Percentiles rank a stretch among this genome's conserved stretches.
phyloP scores from a whole-genome alignment of 176 grass and related monocot genomes.

The Oryza rufipogon region DNA sequence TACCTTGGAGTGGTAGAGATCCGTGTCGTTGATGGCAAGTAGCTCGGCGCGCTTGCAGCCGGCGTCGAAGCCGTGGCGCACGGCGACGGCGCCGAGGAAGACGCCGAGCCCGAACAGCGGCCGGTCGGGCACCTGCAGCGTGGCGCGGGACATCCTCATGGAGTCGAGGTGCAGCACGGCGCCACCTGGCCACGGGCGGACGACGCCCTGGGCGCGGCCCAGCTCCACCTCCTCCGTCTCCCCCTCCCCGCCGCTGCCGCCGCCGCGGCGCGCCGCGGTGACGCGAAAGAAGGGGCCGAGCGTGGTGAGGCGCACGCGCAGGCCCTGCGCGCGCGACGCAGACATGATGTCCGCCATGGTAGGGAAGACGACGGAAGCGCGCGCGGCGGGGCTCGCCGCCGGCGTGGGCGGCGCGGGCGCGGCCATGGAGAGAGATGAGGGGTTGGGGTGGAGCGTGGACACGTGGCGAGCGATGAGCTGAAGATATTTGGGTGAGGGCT shows the following conservation, averaged over 20 bases:
- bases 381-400: conserved; percentile 12
- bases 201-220: conserved; percentile 71
- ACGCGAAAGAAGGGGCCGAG: conserved; percentile 78
- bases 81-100: conserved; percentile 79
- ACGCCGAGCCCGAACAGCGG: conserved; percentile 84
- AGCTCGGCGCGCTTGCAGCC: conserved; percentile 79
- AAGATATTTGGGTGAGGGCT: neutral
- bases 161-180: conserved; percentile 80
- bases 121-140: conserved; percentile 50
- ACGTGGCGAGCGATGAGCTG: conserved; percentile 18
- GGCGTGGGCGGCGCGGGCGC: neutral
- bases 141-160: conserved; percentile 71
- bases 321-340: conserved; percentile 63
- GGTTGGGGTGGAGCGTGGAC: conserved; percentile 14
- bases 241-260: neutral
- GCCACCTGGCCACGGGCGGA: conserved; percentile 66
- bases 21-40: conserved; percentile 90
- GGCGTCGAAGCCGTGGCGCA: conserved; percentile 80
- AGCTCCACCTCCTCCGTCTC: conserved; percentile 42
- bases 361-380: conserved; percentile 39
- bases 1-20: conserved; percentile 83
- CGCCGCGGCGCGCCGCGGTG: conserved; percentile 35
- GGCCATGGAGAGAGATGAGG: neutral
- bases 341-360: conserved; percentile 76
- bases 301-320: conserved; percentile 55